Base-by-base conservation (phyloP, 2,329 filamentous ascomycete species). In the Exophiala dermatitidis region DNA sequence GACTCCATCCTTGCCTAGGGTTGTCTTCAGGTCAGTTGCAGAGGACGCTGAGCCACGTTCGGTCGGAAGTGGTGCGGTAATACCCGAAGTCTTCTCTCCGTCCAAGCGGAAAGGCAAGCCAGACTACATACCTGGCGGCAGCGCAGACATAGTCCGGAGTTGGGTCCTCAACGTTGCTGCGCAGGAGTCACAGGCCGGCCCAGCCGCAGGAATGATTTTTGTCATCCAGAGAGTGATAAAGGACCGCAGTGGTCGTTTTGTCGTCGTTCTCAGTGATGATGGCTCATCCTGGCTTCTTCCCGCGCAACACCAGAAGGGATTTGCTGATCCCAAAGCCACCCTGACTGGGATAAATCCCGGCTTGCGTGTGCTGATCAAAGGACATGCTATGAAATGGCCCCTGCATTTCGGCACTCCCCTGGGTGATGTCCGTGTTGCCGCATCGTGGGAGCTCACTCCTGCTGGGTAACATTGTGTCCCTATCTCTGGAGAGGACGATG, bases 41-140 rank as follows among this genome's bases (percentile, higher is more conserved):
- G 46, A 38, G 19, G 49, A 50, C 5, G 30, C 19, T 9, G 40
- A 31, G 2, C 46, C n/a, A 4, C 43, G 6, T 31, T 44, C 46
- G 4, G 9, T 31, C 7, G 47, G 34, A 42, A 48, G 29, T 41
- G 52, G 28, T 10, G 31, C 51, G 29, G 48, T 52, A 1, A 43
- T 63, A 8, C 61, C 61, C 2, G 61, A 63, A 47, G 48, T 57
- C 5, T 63, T 63, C 49, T 60, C 61, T n/a, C 61, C 61, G 2
- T 62, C 61, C 9, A 48, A 54, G 19, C 56, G 55, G 30, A 57
- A 56, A 38, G 56, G 61, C 30, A 60, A 54, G 38, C 50, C 43
- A 36, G 59, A 59, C 10, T 63, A 62, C 42, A 36, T 63, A 29
- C 41, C 48, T 31, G 58, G 56, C 19, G 58, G 61, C 8, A 52